These are phyloP conservation scores for Penicillium antarcticum DNA, from an alignment of 495 filamentous ascomycete genomes.

Conservation along the genomic window DNA sequence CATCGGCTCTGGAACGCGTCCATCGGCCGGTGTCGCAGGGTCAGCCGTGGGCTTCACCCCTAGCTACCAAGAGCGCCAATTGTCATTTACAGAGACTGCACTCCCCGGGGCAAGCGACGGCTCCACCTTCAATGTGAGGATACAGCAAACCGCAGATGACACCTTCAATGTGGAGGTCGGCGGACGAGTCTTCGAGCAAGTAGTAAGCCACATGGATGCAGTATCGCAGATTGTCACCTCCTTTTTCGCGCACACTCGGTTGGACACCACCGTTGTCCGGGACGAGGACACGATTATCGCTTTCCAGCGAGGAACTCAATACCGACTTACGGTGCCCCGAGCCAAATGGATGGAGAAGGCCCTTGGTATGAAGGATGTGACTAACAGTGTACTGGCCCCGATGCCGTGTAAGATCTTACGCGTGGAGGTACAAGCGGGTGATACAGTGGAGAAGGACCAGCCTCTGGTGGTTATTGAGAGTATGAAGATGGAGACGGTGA, in stretches of 20 bases:
- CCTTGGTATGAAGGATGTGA: constrained; percentile 72
- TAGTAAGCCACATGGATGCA: constrained; percentile 41
- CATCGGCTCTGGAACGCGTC: constrained; percentile 12
- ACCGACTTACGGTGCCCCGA: constrained; percentile 60
- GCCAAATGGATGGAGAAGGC: constrained; percentile 86
- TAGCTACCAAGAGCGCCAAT: constrained; percentile 49
- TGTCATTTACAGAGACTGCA: constrained; percentile 49
- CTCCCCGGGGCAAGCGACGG: constrained; percentile 19
- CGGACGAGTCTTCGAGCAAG: constrained; percentile 43
- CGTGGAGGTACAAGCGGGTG: constrained; percentile 78
- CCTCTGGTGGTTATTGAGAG: constrained; percentile 95
- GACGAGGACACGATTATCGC: constrained; percentile 67
- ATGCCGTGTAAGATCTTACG: constrained; percentile 94
- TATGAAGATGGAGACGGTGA: constrained; percentile 99
- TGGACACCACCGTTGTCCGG: constrained; percentile 76
- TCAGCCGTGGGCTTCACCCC: constrained; percentile 51
- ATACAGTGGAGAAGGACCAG: constrained; percentile 79
- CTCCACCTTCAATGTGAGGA: constrained; percentile 57
- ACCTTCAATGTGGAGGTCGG: constrained; percentile 64
- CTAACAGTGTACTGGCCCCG: constrained; percentile 81
- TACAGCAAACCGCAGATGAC: constrained; percentile 60
- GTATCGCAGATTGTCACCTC: constrained; percentile 41
- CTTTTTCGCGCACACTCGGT: constrained; percentile 71
- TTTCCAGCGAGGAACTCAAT: constrained; percentile 81
- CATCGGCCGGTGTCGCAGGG: constrained; percentile 21